Conservation (phyloP, 1,284 basidiomycete species). For the Apiotrichum mycotoxinovorans region DNA sequence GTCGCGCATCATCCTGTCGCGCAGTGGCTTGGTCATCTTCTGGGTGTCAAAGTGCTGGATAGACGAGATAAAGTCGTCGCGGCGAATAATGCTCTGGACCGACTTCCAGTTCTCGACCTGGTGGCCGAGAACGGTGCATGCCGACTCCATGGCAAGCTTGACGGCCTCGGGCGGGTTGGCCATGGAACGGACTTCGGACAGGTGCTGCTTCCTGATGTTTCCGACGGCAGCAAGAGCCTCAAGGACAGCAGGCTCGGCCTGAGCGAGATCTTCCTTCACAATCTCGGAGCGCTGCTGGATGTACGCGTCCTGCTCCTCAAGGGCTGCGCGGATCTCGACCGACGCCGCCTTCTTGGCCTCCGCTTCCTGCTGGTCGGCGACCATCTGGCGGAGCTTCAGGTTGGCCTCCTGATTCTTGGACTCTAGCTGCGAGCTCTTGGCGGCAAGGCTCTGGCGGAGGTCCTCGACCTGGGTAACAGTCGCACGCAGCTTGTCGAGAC, state of each 20-base stretch:
- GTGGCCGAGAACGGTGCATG: slow-evolving; percentile 95
- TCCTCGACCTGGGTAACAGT: slow-evolving; percentile 96
- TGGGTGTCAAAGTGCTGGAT: slow-evolving; percentile 98
- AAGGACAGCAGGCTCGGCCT: slow-evolving; percentile 93
- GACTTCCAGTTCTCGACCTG: slow-evolving; percentile 91
- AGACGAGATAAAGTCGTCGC: slow-evolving; percentile 94
- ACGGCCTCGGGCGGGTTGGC: slow-evolving; percentile 97
- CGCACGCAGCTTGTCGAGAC: slow-evolving; percentile 92
- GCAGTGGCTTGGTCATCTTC: slow-evolving; percentile 83
- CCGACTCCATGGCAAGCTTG: slow-evolving; percentile 98
- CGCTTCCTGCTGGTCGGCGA: slow-evolving; percentile 95
- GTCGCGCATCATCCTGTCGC: slow-evolving; percentile 90
- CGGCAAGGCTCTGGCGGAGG: slow-evolving; percentile 88
- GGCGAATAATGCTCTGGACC: slow-evolving; percentile 92
- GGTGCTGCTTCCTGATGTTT: slow-evolving; percentile 94
- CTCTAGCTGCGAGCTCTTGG: slow-evolving; percentile 87
- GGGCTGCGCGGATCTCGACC: slow-evolving; percentile 88
- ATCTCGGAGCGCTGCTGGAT: slow-evolving; percentile 83
- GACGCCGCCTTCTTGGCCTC: slow-evolving; percentile 97
- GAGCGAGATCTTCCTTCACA: slow-evolving; percentile 92
- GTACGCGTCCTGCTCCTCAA: slow-evolving; percentile 83
- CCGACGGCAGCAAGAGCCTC: slow-evolving; percentile 94
- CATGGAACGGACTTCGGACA: slow-evolving; percentile 98
- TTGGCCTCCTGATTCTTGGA: slow-evolving; percentile 94
- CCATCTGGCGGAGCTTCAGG: slow-evolving; percentile 96